A percentile compares a stretch with the other conserved stretches of the same genome.
Conservation (phyloP, 2,329 filamentous ascomycete genomes). For the Colletotrichum magnum region DNA sequence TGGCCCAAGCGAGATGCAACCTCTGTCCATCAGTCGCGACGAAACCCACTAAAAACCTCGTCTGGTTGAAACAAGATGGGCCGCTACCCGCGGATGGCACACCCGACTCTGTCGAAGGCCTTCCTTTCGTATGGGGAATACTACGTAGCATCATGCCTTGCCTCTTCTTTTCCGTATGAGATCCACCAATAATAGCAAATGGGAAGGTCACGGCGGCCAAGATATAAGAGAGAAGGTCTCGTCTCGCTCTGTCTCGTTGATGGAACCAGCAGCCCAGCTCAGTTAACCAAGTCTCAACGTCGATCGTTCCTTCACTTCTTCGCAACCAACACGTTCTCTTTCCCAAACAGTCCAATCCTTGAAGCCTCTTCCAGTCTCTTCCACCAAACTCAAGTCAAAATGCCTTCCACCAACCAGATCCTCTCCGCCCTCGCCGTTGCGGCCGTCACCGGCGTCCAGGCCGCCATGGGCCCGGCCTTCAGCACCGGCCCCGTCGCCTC, state of each 20-base stretch:
- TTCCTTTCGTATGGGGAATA: background rate
- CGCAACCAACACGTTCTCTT: background rate
- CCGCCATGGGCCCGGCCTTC: conserved; percentile 55
- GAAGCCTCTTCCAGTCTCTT: background rate
- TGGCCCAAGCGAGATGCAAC: conserved; percentile 14
- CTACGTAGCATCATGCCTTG: background rate
- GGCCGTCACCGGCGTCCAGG: conserved; percentile 38
- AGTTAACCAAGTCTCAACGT: background rate
- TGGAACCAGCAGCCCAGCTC: background rate
- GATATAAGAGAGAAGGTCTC: conserved; percentile 2
- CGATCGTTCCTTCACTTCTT: background rate
- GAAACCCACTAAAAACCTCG: conserved; percentile 13
- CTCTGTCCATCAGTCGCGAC: background rate
- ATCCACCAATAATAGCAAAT: background rate
- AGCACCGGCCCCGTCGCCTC: conserved; percentile 59
- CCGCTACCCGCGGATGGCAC: background rate
- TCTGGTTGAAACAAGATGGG: conserved; percentile 27
- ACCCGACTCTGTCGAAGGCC: background rate
- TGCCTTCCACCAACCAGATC: conserved; percentile 34
- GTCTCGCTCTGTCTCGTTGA: background rate
- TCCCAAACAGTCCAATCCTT: background rate
- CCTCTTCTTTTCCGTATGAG: background rate
- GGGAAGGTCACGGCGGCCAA: background rate
- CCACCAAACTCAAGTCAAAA: background rate
- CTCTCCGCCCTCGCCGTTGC: conserved; percentile 29